Percentiles rank a stretch among this genome's conserved stretches.
Conservation (phyloP, 139 green algal species). For the Micractinium sp. region DNA sequence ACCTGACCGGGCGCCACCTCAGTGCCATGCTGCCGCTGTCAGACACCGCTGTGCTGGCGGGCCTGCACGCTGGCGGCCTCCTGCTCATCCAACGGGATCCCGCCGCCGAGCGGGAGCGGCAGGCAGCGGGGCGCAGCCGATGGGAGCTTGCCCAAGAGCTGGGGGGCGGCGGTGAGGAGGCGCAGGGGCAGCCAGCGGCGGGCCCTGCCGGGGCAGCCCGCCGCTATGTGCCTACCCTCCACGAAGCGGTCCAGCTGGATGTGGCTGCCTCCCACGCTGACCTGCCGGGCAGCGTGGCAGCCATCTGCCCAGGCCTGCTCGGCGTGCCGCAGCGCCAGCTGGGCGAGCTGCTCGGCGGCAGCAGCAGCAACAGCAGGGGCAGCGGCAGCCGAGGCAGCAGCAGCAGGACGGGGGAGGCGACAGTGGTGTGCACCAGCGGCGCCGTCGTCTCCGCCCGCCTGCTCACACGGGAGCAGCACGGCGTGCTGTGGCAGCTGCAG, state of each 20-base stretch:
- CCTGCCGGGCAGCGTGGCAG: not conserved
- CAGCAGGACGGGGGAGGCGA: not conserved
- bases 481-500: slow-evolving; percentile 6
- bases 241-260: not conserved
- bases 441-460: not conserved
- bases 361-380: not conserved
- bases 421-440: slow-evolving; percentile 16
- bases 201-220: not conserved
- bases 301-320: not conserved
- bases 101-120: not conserved
- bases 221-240: not conserved
- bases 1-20: slow-evolving; percentile 1
- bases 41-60: not conserved
- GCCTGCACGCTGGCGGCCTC: not conserved
- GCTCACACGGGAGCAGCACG: not conserved
- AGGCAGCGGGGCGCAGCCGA: not conserved
- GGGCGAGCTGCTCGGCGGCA: not conserved
- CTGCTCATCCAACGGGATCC: slow-evolving; percentile 2
- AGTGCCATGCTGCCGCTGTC: not conserved
- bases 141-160: not conserved
- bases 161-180: not conserved
- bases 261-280: not conserved
- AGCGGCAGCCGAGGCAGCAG: not conserved
- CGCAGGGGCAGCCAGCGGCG: not conserved
- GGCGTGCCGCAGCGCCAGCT: not conserved